Conservation (phyloP, 257 asterid genomes). For the Mitragyna speciosa region DNA sequence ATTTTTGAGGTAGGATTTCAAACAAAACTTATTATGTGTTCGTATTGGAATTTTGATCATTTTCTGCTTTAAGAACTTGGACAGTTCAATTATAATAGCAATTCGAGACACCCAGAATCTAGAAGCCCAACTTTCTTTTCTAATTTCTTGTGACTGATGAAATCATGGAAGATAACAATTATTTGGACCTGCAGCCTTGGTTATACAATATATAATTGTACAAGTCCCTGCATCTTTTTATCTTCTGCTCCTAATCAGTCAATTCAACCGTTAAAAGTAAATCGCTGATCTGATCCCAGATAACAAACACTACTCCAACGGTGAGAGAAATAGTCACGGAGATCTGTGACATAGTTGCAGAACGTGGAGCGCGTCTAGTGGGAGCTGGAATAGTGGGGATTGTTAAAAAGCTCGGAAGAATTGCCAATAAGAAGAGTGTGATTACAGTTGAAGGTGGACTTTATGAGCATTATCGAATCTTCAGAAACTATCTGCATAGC, state of each 20-base stretch:
- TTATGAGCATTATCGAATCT: conserved; percentile 68
- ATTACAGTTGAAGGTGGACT: conserved; percentile 67
- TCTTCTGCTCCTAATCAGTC: no score
- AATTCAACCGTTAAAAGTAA: background rate
- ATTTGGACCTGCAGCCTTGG: background rate
- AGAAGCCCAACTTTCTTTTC: background rate
- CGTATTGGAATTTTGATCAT: background rate
- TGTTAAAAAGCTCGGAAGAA: conserved; percentile 59
- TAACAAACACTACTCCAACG: conserved; percentile 44
- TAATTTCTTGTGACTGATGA: background rate
- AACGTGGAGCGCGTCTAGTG: conserved; percentile 78
- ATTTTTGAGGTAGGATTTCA: conserved; percentile 44
- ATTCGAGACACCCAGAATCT: no score
- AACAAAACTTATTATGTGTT: no score
- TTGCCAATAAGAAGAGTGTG: conserved; percentile 51
- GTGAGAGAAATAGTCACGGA: conserved; percentile 63
- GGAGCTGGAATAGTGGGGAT: conserved; percentile 79
- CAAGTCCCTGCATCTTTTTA: no score
- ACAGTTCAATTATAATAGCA: no score
- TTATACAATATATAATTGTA: background rate
- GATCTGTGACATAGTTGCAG: conserved; percentile 75
- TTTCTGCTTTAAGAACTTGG: background rate
- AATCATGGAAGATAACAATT: background rate
- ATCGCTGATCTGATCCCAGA: conserved; percentile 33
- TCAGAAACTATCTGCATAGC: conserved; percentile 72